A percentile compares a stretch with the other conserved stretches of the same genome.
phyloP scores from a whole-genome alignment of 306 rosid species.

The Luffa acutangula region DNA sequence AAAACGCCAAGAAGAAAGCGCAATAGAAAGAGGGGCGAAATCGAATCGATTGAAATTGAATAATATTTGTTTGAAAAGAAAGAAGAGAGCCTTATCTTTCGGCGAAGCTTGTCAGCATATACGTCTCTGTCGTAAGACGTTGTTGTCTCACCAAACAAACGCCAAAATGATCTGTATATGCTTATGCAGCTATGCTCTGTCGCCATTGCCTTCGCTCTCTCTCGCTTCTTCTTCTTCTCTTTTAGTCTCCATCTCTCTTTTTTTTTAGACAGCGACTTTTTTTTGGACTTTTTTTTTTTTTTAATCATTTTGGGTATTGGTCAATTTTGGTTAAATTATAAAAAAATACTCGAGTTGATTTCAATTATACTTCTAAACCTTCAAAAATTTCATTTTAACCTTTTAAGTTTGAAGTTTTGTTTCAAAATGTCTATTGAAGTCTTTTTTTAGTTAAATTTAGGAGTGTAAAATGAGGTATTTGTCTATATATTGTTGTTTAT shows the following conservation, averaged over 20 bases:
- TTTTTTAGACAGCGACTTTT: neutral
- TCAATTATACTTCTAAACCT: too few relatives aligned
- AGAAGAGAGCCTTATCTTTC: slow-evolving; percentile 20
- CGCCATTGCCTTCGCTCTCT: neutral
- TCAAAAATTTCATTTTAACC: too few relatives aligned
- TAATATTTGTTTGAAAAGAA: neutral
- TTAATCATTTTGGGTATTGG: too few relatives aligned
- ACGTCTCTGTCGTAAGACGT: slow-evolving; percentile 24
- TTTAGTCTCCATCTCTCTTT: neutral
- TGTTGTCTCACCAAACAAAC: slow-evolving; percentile 38
- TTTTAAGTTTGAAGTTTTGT: too few relatives aligned
- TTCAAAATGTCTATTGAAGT: too few relatives aligned
- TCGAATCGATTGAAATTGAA: neutral
- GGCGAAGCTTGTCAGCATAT: slow-evolving; percentile 21
- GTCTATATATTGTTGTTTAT: too few relatives aligned
- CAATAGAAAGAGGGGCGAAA: neutral
- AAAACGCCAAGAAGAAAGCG: neutral
- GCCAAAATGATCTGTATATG: slow-evolving; percentile 3
- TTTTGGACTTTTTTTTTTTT: too few relatives aligned
- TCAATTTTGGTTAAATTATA: too few relatives aligned
- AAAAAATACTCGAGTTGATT: too few relatives aligned
- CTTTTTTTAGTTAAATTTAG: too few relatives aligned
- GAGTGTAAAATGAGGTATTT: too few relatives aligned
- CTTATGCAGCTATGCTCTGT: neutral
- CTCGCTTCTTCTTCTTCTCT: neutral